Evolutionary conservation across 2,329 filamentous ascomycete species (phyloP).

Genomic region (Drechslerella stenobrocha): DNA sequence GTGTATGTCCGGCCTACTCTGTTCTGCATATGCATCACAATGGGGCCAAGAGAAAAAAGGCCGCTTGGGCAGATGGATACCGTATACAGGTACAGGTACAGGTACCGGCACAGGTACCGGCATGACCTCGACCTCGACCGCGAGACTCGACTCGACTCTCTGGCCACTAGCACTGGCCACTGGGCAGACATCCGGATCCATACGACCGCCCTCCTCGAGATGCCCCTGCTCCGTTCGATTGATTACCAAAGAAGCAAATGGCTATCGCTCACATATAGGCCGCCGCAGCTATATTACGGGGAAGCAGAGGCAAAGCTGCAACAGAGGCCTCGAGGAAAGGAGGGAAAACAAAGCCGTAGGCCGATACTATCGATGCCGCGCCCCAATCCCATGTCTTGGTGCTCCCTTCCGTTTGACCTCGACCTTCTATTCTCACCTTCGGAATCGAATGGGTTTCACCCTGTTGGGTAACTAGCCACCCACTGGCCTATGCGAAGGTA

Average conservation of each 20-base stretch:
- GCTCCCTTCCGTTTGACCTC: conserved; percentile 39
- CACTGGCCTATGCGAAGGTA: conserved; percentile 31
- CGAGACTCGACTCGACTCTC: too few relatives aligned
- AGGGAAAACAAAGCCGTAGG: conserved; percentile 3
- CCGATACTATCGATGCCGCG: conserved; percentile 31
- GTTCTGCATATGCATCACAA: conserved; percentile 29
- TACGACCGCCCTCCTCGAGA: too few relatives aligned
- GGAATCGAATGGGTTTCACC: conserved; percentile 26
- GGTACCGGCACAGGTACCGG: conserved; percentile 27
- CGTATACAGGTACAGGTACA: conserved; percentile 10
- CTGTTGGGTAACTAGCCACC: conserved; percentile 45
- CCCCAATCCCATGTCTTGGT: conserved; percentile 30
- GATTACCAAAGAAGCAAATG: conserved; percentile 39
- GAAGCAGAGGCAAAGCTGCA: conserved; percentile 11
- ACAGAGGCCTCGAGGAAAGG: conserved; percentile 11
- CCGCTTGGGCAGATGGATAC: too few relatives aligned
- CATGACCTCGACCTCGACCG: too few relatives aligned
- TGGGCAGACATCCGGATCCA: too few relatives aligned
- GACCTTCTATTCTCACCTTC: conserved; percentile 42
- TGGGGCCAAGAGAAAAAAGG: not conserved
- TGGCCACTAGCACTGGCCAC: too few relatives aligned
- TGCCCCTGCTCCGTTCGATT: conserved; percentile 4
- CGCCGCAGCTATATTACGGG: conserved; percentile 41
- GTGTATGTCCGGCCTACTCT: not conserved
- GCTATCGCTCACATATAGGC: conserved; percentile 39